Evolutionary conservation across 2,329 filamentous ascomycete species (phyloP).

Genomic region (Exophiala spinifera): DNA sequence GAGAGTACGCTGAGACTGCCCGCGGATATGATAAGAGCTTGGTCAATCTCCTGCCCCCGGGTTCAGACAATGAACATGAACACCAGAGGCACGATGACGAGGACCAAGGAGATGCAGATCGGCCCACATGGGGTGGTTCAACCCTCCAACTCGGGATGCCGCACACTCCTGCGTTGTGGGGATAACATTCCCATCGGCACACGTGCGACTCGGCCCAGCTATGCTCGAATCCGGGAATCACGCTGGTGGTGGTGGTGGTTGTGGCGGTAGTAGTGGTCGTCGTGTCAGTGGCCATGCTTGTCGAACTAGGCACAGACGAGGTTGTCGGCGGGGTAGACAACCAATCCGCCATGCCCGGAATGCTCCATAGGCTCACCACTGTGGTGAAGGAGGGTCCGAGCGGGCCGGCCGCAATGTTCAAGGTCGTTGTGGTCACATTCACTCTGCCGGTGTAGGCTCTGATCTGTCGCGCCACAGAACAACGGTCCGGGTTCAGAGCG

Average conservation of each 20-base stretch:
- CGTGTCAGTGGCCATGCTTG: neutral
- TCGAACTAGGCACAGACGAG: constrained; percentile 1
- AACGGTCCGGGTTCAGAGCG: neutral
- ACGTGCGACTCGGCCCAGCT: neutral
- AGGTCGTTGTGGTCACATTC: constrained; percentile 1
- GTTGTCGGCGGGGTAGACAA: neutral
- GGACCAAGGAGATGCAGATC: too few species aligned
- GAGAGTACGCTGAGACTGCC: too few species aligned
- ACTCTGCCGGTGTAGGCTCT: neutral
- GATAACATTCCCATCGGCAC: constrained; percentile 1
- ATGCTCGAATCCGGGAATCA: constrained; percentile 1
- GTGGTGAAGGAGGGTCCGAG: neutral
- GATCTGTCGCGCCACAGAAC: neutral
- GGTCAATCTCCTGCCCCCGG: too few species aligned
- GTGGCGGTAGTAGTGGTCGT: neutral
- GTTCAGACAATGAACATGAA: too few species aligned
- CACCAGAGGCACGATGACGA: too few species aligned
- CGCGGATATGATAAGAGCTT: too few species aligned
- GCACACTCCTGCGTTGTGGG: neutral
- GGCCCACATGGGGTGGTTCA: too few species aligned
- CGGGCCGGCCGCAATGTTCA: constrained; percentile 1
- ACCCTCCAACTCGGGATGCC: neutral
- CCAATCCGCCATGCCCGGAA: constrained; percentile 1
- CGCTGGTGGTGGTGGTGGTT: neutral
- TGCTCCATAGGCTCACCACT: neutral